Base-by-base conservation (phyloP, 106 monocot genomes). In the Hemerocallis citrina region DNA sequence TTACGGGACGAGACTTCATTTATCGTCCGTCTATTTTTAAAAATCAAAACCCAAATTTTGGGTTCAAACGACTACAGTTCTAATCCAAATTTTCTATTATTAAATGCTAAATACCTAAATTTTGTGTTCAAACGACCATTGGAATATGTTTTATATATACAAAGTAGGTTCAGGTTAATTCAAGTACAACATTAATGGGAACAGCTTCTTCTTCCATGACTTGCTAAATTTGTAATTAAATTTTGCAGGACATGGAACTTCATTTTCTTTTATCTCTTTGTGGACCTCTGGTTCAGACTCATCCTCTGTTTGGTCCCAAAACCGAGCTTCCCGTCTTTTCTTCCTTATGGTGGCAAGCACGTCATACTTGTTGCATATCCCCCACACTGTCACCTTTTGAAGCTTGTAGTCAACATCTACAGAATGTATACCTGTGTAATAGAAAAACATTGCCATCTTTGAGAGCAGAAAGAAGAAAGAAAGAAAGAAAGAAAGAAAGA, bases 321-420 rank as follows among this genome's bases (percentile, higher is more conserved):
- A 93, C 1, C 74, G 73, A 37, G 92, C 73, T 28, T 76, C 84
- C 42, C 76, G 78, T 69, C 92, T 79, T 75, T 93, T 93, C 81
- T 81, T 93, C 52, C 74, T 78, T 15, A 93, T 63, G 40, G 79
- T 73, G 9, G 69, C 81, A 20, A 93, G 84, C 40, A 93, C 88
- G 9, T 78, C 79, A 29, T 85, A 72, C 51, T 64, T 61, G 72
- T 84, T 79, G 72, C 92, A 93, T 52, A 93, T 93, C 44, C 92
- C 92, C 92, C 92, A 93, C n/a, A 93, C 88, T 12, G 85, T 88
- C 60, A 93, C 92, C 76, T 93, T 93, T 67, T 93, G 84, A 36
- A 63, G 75, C 2, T 73, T 56, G 39, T 81, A 81, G 65, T 88
- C 84, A 0, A 88, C 92, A 19, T 85, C 31, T 43, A 93, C 76